Conservation (phyloP, 257 asterid species). For the Solanum pimpinellifolium region DNA sequence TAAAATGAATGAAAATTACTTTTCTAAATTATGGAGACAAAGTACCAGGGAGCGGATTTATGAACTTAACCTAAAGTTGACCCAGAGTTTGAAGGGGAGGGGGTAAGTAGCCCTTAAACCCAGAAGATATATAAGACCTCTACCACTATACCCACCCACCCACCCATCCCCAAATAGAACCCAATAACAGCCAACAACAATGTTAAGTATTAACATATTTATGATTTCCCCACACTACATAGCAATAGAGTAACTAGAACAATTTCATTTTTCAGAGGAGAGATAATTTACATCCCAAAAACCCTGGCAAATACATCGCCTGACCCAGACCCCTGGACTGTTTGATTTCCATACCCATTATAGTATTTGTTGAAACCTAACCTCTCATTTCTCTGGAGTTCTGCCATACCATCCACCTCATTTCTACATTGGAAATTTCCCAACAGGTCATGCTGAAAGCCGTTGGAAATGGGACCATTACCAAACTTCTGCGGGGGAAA, state of each 20-base stretch:
- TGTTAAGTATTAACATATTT: neutral
- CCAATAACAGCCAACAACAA: neutral
- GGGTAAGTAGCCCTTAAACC: neutral
- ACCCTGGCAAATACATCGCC: constrained; percentile 61
- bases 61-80: neutral
- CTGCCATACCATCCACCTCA: constrained; percentile 27
- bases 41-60: neutral
- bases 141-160: neutral
- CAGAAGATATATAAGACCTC: neutral
- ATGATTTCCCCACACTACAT: neutral
- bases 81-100: neutral
- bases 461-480: constrained; percentile 30
- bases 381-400: constrained; percentile 51
- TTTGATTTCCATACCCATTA: constrained; percentile 54
- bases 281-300: constrained; percentile 39
- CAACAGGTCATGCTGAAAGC: constrained; percentile 27
- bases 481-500: constrained; percentile 33
- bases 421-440: constrained; percentile 37
- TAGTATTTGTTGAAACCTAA: constrained; percentile 41
- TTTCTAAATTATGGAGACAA: neutral
- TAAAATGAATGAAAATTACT: neutral
- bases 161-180: neutral
- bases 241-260: neutral
- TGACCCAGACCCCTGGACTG: constrained; percentile 37
- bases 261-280: neutral